These are phyloP conservation scores for Microsporum canis DNA, from an alignment of 2,329 filamentous ascomycete species.

Conservation along the genomic window DNA sequence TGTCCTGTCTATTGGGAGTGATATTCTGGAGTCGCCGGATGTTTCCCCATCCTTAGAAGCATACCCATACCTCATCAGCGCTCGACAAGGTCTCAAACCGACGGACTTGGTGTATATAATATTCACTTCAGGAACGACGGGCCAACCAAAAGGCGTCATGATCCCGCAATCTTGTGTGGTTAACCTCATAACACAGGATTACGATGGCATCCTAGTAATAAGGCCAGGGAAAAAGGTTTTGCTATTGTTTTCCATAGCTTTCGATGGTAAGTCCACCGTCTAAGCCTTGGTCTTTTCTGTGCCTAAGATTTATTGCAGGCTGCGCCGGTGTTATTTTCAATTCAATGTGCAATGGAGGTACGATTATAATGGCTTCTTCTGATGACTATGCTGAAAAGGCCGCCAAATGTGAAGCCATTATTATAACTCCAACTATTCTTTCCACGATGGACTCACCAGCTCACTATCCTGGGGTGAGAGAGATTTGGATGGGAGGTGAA, in stretches of 20 bases:
- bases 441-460: neutral
- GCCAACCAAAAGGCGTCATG: constrained; percentile 6
- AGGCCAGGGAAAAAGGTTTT: too few relatives aligned
- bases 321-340: neutral
- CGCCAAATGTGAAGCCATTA: neutral
- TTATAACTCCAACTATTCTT: neutral
- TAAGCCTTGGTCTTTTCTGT: too few relatives aligned
- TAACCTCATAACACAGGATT: too few relatives aligned
- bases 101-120: constrained; percentile 10
- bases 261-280: too few relatives aligned
- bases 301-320: too few relatives aligned
- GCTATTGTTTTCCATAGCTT: neutral
- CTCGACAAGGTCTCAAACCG: neutral
- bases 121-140: constrained; percentile 8
- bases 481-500: neutral
- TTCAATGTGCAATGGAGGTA: neutral
- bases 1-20: too few relatives aligned
- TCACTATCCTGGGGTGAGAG: too few relatives aligned
- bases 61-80: too few relatives aligned
- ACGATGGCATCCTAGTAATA: too few relatives aligned
- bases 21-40: too few relatives aligned
- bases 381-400: neutral
- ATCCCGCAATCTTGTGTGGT: too few relatives aligned
- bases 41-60: too few relatives aligned
- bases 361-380: neutral